Base-by-base conservation (phyloP, 345 rosid species). In the Aquilaria sinensis region DNA sequence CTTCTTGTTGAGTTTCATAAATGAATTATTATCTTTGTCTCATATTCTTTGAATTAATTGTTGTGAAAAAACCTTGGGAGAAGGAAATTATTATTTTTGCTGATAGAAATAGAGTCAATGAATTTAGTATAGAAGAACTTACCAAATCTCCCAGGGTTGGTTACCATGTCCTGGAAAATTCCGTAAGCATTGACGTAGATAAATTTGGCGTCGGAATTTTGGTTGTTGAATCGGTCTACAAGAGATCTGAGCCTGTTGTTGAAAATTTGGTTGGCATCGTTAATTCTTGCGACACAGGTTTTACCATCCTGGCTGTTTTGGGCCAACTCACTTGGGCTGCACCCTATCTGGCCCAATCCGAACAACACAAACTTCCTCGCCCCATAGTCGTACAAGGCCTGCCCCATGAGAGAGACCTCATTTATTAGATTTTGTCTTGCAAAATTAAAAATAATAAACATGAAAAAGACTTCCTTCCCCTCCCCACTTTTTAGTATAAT, bases 261-360 rank as follows among this genome's bases (percentile, higher is more conserved):
- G 79, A 90, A 93, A 33, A 88, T 77, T 64, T 81, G 81, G 69
- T 79, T 83, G 5, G 98, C 89, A 2, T 62, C 43, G 71, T 93
- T 90, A 57, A 93, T 68, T 33, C 72, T 68, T 31, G 57, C 53
- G 31, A 79, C 94, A 49, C 98, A 84, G 32, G 96, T 87, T 61
- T 56, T 76, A 1, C 94, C 87, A 59, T 88, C 87, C 1, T 74
- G 77, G 57, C 94, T 84, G 41, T 74, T 83, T 48, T 75, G 85
- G 60, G 96, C 87, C 60, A 93, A 50, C 43, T 81, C 74, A 63
- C 76, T 90, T 3, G 97, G 98, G 77, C 86, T 88, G 86, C 98
- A 93, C 0, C 98, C 98, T 9, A 90, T 75, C 61, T 80, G 87
- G 10, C 98, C 98, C 10, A 90, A 64, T 31, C 98, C 97, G 29